Conservation (phyloP, 2,329 filamentous ascomycete genomes). For the Colletotrichum spaethianum region DNA sequence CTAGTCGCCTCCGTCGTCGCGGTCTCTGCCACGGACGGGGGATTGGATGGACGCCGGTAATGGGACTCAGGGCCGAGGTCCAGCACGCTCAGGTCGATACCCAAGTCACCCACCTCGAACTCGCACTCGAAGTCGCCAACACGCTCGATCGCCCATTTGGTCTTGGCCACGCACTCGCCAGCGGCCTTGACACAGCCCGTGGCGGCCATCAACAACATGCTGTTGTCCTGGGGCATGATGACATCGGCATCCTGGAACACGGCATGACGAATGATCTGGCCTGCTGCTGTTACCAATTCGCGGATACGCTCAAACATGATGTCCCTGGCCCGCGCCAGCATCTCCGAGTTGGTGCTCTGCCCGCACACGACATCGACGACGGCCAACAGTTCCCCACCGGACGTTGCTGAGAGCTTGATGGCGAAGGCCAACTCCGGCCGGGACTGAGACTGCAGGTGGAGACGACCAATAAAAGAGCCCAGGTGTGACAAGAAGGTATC, state of each 20-base stretch:
- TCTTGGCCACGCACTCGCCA: slow-evolving; percentile 91
- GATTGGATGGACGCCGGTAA: slow-evolving; percentile 46
- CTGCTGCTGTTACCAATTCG: slow-evolving; percentile 84
- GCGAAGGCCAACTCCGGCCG: slow-evolving; percentile 85
- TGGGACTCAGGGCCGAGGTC: slow-evolving; percentile 57
- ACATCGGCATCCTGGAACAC: slow-evolving; percentile 82
- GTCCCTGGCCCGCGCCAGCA: slow-evolving; percentile 77
- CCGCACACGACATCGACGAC: slow-evolving; percentile 87
- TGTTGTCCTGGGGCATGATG: slow-evolving; percentile 85
- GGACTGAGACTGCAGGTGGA: slow-evolving; percentile 94
- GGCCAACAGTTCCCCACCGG: slow-evolving; percentile 83
- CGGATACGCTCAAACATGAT: slow-evolving; percentile 86
- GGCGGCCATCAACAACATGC: slow-evolving; percentile 81
- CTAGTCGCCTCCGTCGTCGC: slow-evolving; percentile 54
- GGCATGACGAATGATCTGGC: slow-evolving; percentile 80
- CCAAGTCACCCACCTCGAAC: slow-evolving; percentile 69
- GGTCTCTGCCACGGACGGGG: slow-evolving; percentile 51
- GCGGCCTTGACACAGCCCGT: slow-evolving; percentile 91
- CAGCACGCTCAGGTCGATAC: slow-evolving; percentile 68
- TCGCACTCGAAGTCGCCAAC: slow-evolving; percentile 95
- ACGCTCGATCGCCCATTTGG: slow-evolving; percentile 86
- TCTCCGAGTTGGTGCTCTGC: slow-evolving; percentile 78
- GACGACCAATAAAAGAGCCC: slow-evolving; percentile 89
- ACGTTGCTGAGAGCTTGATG: slow-evolving; percentile 86
- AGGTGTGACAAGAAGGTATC: slow-evolving; percentile 92